These are phyloP conservation scores for Diplotaxis tenuifolia DNA, from an alignment of 345 rosid genomes.

Conservation along the genomic window DNA sequence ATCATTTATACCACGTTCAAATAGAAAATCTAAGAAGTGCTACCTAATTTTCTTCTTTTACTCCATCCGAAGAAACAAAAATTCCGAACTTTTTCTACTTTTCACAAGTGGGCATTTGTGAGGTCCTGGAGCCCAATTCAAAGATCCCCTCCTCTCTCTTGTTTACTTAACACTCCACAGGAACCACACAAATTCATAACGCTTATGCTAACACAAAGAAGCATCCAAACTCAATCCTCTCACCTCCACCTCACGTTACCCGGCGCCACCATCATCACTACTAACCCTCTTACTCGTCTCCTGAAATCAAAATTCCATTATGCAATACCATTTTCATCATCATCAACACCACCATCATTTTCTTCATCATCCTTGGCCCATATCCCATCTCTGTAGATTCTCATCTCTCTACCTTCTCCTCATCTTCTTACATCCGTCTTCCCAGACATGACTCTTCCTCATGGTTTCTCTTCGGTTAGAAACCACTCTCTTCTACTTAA, in stretches of 20 bases:
- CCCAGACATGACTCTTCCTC: slow-evolving; percentile 60
- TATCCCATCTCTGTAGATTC: slow-evolving; percentile 30
- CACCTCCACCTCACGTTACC: slow-evolving; percentile 38
- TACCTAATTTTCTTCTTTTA: background rate
- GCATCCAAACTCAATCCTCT: slow-evolving; percentile 39
- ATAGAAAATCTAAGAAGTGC: background rate
- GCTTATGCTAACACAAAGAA: slow-evolving; percentile 14
- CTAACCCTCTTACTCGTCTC: slow-evolving; percentile 10
- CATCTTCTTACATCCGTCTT: slow-evolving; percentile 13
- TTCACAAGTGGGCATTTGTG: slow-evolving; percentile 22
- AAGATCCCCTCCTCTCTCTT: slow-evolving; percentile 10
- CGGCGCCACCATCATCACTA: slow-evolving; percentile 33
- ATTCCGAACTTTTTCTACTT: background rate
- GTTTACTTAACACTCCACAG: slow-evolving; percentile 14
- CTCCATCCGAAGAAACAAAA: slow-evolving; percentile 17
- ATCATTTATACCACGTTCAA: no score
- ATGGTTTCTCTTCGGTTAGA: slow-evolving; percentile 53
- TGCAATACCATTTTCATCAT: slow-evolving; percentile 29
- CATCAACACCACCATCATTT: slow-evolving; percentile 25
- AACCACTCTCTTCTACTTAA: slow-evolving; percentile 40
- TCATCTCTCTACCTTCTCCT: slow-evolving; percentile 29
- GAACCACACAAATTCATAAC: slow-evolving; percentile 33
- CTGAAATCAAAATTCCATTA: slow-evolving; percentile 31
- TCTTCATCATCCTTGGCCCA: slow-evolving; percentile 34
- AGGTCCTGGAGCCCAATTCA: slow-evolving; percentile 17